Conservation (phyloP, 2,329 filamentous ascomycete genomes). For the Tolypocladium amazonense region DNA sequence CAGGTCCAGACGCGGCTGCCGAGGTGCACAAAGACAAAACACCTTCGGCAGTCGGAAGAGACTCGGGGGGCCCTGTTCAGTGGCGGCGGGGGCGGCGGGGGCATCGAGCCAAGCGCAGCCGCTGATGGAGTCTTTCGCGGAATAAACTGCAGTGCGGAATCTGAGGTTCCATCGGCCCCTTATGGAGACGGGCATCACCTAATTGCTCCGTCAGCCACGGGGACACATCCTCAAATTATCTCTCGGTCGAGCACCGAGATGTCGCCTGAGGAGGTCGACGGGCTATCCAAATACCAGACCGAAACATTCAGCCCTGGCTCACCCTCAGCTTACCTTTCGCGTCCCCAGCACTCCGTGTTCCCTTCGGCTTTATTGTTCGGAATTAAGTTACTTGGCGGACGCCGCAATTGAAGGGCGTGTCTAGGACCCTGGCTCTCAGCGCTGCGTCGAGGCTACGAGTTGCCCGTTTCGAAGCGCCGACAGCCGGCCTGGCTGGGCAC, state of each 20-base stretch:
- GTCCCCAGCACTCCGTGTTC: background rate
- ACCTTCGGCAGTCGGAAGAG: background rate
- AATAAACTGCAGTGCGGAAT: background rate
- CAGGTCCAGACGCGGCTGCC: background rate
- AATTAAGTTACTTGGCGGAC: background rate
- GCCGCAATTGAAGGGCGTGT: background rate
- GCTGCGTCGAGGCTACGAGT: background rate
- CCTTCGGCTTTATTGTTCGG: too few relatives aligned
- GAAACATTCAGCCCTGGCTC: background rate
- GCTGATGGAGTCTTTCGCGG: background rate
- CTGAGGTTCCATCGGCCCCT: background rate
- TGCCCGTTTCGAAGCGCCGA: background rate
- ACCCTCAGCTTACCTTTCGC: background rate
- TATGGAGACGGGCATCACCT: too few relatives aligned
- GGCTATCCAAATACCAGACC: background rate
- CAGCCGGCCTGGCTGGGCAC: background rate
- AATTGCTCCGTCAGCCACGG: background rate
- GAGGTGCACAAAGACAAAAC: background rate
- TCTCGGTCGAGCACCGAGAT: background rate
- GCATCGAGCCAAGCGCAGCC: background rate
- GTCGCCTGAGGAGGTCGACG: background rate
- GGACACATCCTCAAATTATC: too few relatives aligned
- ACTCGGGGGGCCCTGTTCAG: background rate
- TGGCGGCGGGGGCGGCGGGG: background rate
- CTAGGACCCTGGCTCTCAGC: background rate